Evolutionary conservation across 768 basidiomycete genomes (phyloP).

Genomic region (Leccinum pellstonianum): DNA sequence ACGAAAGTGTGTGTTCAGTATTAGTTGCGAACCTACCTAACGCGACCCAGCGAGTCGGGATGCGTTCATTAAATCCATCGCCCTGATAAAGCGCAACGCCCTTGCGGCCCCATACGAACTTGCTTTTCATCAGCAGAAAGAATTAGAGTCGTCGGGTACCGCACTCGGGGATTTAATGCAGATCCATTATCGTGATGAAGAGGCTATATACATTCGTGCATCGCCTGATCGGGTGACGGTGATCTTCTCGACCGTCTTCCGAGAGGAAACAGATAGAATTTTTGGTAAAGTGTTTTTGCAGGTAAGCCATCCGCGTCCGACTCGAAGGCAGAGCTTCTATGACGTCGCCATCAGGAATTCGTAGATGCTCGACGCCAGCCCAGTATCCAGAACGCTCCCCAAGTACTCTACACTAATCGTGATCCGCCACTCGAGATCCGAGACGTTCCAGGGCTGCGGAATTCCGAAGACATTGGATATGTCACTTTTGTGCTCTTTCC

Average conservation of each 20-base stretch:
- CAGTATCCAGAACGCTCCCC: constrained; percentile 93
- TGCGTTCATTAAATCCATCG: constrained; percentile 74
- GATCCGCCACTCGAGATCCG: constrained; percentile 97
- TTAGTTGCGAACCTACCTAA: constrained; percentile 8
- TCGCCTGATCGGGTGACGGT: constrained; percentile 95
- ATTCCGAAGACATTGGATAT: constrained; percentile 89
- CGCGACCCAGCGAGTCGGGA: constrained; percentile 66
- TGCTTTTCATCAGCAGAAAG: constrained; percentile 80
- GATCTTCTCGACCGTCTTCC: constrained; percentile 95
- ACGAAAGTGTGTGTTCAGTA: constrained; percentile 56
- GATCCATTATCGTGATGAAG: constrained; percentile 93
- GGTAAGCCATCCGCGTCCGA: constrained; percentile 42
- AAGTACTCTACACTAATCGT: constrained; percentile 91
- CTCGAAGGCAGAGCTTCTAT: neutral
- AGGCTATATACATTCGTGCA: constrained; percentile 94
- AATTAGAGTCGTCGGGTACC: constrained; percentile 70
- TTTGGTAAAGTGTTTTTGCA: constrained; percentile 98
- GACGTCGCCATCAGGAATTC: constrained; percentile 69
- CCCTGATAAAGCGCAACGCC: constrained; percentile 89
- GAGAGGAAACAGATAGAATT: constrained; percentile 95
- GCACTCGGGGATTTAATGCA: constrained; percentile 83
- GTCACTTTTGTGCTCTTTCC: constrained; percentile 98
- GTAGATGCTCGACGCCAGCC: constrained; percentile 96
- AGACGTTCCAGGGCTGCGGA: constrained; percentile 75
- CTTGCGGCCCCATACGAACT: constrained; percentile 92